Evolutionary conservation across 257 asterid species (phyloP).

Genomic region (Gynochthodes officinalis): DNA sequence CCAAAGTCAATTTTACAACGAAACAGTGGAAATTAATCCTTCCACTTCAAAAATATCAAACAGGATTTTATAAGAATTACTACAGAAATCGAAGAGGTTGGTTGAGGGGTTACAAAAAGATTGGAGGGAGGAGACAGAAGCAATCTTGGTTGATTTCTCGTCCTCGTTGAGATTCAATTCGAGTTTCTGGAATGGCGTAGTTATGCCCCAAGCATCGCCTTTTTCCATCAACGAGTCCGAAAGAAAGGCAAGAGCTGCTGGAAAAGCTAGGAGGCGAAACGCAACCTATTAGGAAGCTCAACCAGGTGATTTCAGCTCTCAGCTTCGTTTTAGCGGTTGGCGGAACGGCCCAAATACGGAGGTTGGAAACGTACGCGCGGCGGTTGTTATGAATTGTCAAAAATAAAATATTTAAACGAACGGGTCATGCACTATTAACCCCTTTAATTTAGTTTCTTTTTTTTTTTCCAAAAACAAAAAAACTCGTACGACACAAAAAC

Average conservation of each 20-base stretch:
- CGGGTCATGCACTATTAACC: too few species aligned
- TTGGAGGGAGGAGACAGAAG: slow-evolving; percentile 23
- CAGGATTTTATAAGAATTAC: neutral
- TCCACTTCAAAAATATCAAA: slow-evolving; percentile 2
- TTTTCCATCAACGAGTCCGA: slow-evolving; percentile 53
- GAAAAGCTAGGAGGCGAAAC: neutral
- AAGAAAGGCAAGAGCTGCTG: neutral
- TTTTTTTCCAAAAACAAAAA: too few species aligned
- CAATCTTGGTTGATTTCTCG: slow-evolving; percentile 23
- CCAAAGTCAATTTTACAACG: slow-evolving; percentile 19
- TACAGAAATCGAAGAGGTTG: neutral
- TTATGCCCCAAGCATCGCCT: slow-evolving; percentile 30
- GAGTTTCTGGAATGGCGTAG: slow-evolving; percentile 36
- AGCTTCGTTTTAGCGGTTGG: neutral
- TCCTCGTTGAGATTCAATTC: slow-evolving; percentile 25
- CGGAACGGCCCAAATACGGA: neutral
- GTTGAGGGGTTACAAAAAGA: slow-evolving; percentile 31
- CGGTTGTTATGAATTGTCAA: neutral
- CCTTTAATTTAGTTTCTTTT: too few species aligned
- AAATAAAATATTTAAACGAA: too few species aligned
- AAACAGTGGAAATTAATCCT: neutral
- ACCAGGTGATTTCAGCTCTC: neutral
- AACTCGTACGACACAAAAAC: too few species aligned
- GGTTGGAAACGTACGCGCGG: neutral
- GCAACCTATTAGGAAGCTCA: neutral